Conservation (phyloP, 1,284 basidiomycete species). For the Rhodotorula sp. region DNA sequence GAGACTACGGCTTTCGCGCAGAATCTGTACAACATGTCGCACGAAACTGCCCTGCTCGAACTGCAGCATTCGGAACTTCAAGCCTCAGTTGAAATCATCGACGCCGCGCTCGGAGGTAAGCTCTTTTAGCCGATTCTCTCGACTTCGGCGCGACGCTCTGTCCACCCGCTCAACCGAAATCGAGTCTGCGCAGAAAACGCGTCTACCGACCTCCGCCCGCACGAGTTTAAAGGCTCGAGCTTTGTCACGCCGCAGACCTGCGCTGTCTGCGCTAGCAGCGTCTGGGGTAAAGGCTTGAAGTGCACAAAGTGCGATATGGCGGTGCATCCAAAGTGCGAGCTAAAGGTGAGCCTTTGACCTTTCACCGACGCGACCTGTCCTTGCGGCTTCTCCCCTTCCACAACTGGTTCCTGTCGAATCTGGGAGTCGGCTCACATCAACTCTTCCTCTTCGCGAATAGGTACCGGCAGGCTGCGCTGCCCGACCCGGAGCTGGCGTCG, state of each 20-base stretch:
- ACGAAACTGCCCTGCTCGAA: slow-evolving; percentile 60
- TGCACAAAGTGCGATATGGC: slow-evolving; percentile 73
- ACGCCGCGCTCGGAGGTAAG: slow-evolving; percentile 56
- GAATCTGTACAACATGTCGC: slow-evolving; percentile 64
- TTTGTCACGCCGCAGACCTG: slow-evolving; percentile 80
- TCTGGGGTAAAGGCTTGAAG: slow-evolving; percentile 82
- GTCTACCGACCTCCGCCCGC: slow-evolving; percentile 54
- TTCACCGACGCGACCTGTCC: neutral
- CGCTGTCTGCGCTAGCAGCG: slow-evolving; percentile 73
- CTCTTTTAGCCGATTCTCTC: neutral
- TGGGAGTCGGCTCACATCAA: neutral
- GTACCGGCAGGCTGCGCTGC: slow-evolving; percentile 68
- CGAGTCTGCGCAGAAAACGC: slow-evolving; percentile 58
- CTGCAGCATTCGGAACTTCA: slow-evolving; percentile 59
- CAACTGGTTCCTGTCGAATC: slow-evolving; percentile 1
- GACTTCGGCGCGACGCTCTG: slow-evolving; percentile 3
- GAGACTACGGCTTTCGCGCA: slow-evolving; percentile 46
- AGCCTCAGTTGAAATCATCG: slow-evolving; percentile 63
- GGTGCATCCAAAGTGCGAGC: slow-evolving; percentile 77
- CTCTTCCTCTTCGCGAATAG: slow-evolving; percentile 49
- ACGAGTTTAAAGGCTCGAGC: slow-evolving; percentile 74
- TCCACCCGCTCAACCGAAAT: neutral
- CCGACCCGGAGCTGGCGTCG: slow-evolving; percentile 17
- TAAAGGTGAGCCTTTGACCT: slow-evolving; percentile 60
- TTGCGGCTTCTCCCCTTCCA: slow-evolving; percentile 6